A percentile compares a stretch with the other conserved stretches of the same genome.
Evolutionary conservation across 352 stramenopile genomes (phyloP).

Genomic region (Globisporangium spiculum): DNA sequence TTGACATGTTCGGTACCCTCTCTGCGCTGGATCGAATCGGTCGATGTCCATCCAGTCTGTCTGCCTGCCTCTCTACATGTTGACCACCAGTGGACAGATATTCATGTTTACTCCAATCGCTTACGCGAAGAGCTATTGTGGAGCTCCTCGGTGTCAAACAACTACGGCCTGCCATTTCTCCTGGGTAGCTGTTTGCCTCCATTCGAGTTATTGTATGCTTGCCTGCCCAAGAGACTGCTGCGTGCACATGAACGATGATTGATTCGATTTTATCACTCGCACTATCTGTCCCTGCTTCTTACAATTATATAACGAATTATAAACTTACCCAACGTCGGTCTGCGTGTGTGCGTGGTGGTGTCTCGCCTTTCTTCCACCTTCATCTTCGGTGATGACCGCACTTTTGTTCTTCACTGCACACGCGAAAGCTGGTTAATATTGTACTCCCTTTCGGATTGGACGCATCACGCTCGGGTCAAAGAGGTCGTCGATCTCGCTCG

Average conservation of each 20-base stretch:
- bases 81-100: background rate
- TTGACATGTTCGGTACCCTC: background rate
- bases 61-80: background rate
- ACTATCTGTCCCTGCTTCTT: slow-evolving; percentile 1
- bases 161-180: background rate
- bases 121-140: background rate
- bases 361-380: background rate
- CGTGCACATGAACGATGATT: background rate
- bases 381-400: background rate
- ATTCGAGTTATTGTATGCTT: background rate
- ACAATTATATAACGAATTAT: slow-evolving; percentile 12
- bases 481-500: slow-evolving; percentile 42
- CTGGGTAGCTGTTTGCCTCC: background rate
- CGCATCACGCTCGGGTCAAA: slow-evolving; percentile 53
- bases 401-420: background rate
- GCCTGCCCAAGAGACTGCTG: background rate
- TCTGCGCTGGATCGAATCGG: background rate
- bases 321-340: slow-evolving; percentile 4
- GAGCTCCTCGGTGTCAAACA: background rate
- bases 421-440: slow-evolving; percentile 31
- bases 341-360: background rate
- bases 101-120: background rate
- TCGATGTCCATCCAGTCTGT: background rate
- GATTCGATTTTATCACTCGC: slow-evolving; percentile 5
- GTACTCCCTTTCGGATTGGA: slow-evolving; percentile 57